Base-by-base conservation (phyloP, 441 rosid genomes). In the Iberis amara region DNA sequence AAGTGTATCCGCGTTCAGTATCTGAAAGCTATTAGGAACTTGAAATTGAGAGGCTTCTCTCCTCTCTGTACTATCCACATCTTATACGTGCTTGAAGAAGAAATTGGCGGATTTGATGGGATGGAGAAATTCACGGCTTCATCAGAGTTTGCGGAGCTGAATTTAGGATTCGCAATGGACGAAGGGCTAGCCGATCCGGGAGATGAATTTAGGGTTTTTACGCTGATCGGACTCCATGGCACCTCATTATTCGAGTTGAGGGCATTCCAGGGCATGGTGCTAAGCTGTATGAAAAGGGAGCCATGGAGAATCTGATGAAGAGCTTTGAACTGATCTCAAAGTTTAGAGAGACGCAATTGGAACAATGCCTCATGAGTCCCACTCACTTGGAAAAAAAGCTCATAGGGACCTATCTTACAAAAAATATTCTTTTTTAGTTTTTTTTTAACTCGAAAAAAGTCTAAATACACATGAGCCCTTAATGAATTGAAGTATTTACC, bases 231-330 rank as follows among this genome's bases (percentile, higher is more conserved):
- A 50, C 80, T 24, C 89, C 92, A 0, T 85, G 83, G 96, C 2
- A 70, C 1, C 47, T 87, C 26, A 62, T 72, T 7, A 74, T 86
- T 6, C 59, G 55, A 71, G 91, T 92, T 2, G 35, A 7, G 1
- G 98, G 98, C 1, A 50, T 31, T 0, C 92, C 98, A 0, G 96
- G 92, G 0, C 96, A 90, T 44, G 98, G 94, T 0, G 81, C 94
- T 3, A 79, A 68, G 62, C 71, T 90, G 77, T 86, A 78, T 46
- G 96, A 86, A 53, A 76, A 90, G 31, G 65, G 85, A 21, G 92
- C 95, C 1, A 72, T 73, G 86, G 96, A 87, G 80, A 90, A 87
- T 77, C 57, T 90, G 67, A 85, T 87, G 95, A 79, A 83, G 78
- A 85, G 85, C 40, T 57, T 83, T 6, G 98, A 90, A 43, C 12